Percentiles rank a stretch among this genome's conserved stretches.
Conservation (phyloP, 148 eudicot species). For the Camellia lanceoleosa region DNA sequence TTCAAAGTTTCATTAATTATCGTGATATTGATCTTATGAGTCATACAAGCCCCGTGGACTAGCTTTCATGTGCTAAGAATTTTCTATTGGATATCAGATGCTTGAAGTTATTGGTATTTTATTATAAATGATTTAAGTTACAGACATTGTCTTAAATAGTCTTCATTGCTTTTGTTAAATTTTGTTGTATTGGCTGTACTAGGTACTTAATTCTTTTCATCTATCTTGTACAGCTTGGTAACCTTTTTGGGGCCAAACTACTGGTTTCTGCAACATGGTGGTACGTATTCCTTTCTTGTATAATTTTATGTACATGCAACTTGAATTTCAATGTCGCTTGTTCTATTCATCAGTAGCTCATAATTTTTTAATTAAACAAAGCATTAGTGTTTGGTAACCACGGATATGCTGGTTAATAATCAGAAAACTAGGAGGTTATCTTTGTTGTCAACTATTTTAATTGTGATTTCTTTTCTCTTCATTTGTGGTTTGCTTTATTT, state of each 20-base stretch:
- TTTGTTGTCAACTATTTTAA: not conserved
- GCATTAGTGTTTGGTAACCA: not conserved
- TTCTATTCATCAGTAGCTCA: not conserved
- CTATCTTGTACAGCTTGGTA: constrained; percentile 3
- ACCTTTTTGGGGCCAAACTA: not conserved
- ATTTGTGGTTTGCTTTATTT: not conserved
- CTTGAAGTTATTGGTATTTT: not conserved
- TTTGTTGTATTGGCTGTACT: not conserved
- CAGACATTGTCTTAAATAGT: not conserved
- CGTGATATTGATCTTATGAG: too few relatives aligned
- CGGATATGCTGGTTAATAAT: not conserved
- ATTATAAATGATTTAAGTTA: not conserved
- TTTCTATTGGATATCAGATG: not conserved
- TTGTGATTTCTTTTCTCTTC: not conserved
- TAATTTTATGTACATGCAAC: not conserved
- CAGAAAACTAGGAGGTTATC: not conserved
- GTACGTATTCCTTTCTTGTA: constrained; percentile 1
- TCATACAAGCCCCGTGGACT: not conserved
- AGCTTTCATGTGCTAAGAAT: not conserved
- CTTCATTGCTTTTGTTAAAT: not conserved
- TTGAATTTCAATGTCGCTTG: not conserved
- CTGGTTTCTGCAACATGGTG: constrained; percentile 13
- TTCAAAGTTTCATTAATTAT: too few relatives aligned
- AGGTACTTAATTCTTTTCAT: not conserved
- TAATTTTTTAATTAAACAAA: not conserved